Evolutionary conservation across 768 basidiomycete species (phyloP).

Genomic region (Mrakia hoshinonis): DNA sequence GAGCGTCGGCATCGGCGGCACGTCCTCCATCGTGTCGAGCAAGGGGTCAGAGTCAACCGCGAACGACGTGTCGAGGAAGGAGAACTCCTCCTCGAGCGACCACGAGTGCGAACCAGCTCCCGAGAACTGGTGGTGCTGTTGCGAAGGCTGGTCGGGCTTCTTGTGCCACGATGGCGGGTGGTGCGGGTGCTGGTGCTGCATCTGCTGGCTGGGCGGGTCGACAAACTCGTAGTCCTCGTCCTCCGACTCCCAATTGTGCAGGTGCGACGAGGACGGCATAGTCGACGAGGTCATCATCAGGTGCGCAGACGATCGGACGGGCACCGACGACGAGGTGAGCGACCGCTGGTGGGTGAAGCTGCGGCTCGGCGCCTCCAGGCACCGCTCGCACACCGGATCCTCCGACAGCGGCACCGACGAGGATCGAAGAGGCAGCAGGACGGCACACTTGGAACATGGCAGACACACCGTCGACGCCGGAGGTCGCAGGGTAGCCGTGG

Average conservation of each 20-base stretch:
- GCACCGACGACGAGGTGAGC: conserved; percentile 23
- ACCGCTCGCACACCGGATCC: conserved; percentile 25
- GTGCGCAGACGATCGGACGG: conserved; percentile 4
- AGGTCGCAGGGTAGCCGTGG: background rate
- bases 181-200: background rate
- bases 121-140: conserved; percentile 3
- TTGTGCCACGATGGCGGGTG: conserved; percentile 1
- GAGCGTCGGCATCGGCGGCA: conserved; percentile 17
- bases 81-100: conserved; percentile 30
- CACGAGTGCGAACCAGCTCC: conserved; percentile 12
- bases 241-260: conserved; percentile 16
- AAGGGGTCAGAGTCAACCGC: conserved; percentile 19
- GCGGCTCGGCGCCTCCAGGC: background rate
- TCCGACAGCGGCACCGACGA: conserved; percentile 25
- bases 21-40: conserved; percentile 14
- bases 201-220: conserved; percentile 7
- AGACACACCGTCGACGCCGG: background rate
- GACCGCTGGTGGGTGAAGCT: background rate
- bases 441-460: conserved; percentile 27
- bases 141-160: background rate
- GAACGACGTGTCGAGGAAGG: conserved; percentile 27
- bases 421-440: conserved; percentile 18
- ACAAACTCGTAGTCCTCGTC: conserved; percentile 28
- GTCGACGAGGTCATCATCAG: conserved; percentile 11
- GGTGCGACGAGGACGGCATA: background rate